Conservation (phyloP, 2,329 filamentous ascomycete genomes). For the Zymoseptoria ardabiliae region DNA sequence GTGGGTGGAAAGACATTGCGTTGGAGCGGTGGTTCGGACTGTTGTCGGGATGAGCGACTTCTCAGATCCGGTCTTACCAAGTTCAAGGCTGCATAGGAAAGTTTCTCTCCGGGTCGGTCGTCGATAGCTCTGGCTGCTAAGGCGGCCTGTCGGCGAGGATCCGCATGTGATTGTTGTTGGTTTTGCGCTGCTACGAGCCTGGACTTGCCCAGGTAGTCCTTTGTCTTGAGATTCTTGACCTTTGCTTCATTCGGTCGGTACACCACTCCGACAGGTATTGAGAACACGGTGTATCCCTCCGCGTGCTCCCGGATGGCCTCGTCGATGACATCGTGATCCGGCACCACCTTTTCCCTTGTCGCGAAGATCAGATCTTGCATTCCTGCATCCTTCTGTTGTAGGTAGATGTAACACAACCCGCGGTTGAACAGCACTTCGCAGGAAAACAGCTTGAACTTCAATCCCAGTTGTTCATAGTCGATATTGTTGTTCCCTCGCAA, state of each 20-base stretch:
- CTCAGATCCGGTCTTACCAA: slow-evolving; percentile 79
- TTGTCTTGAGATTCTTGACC: slow-evolving; percentile 94
- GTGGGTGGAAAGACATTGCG: slow-evolving; percentile 92
- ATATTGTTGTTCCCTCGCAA: slow-evolving; percentile 94
- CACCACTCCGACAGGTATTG: slow-evolving; percentile 89
- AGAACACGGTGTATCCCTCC: slow-evolving; percentile 98
- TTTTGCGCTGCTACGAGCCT: slow-evolving; percentile 69
- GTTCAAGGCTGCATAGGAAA: slow-evolving; percentile 88
- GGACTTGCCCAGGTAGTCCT: slow-evolving; percentile 97
- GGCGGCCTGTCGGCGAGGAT: slow-evolving; percentile 26
- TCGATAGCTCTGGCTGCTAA: slow-evolving; percentile 53
- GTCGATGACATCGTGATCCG: slow-evolving; percentile 96
- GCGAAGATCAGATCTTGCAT: slow-evolving; percentile 87
- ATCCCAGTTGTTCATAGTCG: slow-evolving; percentile 90
- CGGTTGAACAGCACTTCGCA: slow-evolving; percentile 98
- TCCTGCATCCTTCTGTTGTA: slow-evolving; percentile 83
- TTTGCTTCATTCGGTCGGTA: slow-evolving; percentile 96
- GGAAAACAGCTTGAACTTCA: slow-evolving; percentile 93
- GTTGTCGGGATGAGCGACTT: slow-evolving; percentile 62
- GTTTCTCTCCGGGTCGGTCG: slow-evolving; percentile 72
- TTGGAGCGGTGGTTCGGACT: slow-evolving; percentile 72
- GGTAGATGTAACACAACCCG: slow-evolving; percentile 92
- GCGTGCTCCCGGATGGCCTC: slow-evolving; percentile 91
- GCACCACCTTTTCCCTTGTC: slow-evolving; percentile 90
- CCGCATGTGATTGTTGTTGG: slow-evolving; percentile 14